phyloP scores from a whole-genome alignment of 495 filamentous ascomycete species.

The Letharia columbiana region DNA sequence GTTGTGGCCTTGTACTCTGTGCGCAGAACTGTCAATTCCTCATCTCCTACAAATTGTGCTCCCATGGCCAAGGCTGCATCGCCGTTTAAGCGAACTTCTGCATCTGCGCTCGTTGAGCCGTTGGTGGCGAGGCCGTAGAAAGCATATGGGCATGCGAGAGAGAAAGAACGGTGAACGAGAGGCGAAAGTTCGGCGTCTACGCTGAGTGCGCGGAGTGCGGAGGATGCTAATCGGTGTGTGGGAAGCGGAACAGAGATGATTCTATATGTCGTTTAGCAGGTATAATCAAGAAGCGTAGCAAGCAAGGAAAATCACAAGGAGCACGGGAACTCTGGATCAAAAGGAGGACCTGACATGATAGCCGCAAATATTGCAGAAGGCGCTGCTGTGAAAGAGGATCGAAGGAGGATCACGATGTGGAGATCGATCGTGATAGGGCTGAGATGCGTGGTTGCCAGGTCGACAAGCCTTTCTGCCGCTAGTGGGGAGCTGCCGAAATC shows the following conservation, averaged over 20 bases:
- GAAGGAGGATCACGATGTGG: no score
- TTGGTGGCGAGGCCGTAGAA: slow-evolving; percentile 4
- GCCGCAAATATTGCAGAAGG: not conserved
- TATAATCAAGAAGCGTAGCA: slow-evolving; percentile 5
- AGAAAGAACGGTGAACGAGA: slow-evolving; percentile 64
- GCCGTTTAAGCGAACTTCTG: not conserved
- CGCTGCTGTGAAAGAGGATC: not conserved
- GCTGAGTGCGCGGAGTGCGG: slow-evolving; percentile 63
- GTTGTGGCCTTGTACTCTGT: slow-evolving; percentile 83
- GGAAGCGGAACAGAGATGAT: slow-evolving; percentile 78
- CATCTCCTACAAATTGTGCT: slow-evolving; percentile 23
- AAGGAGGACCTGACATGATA: slow-evolving; percentile 23
- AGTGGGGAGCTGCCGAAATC: not conserved
- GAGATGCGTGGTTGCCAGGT: slow-evolving; percentile 6
- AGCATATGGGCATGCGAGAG: slow-evolving; percentile 36
- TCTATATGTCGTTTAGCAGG: slow-evolving; percentile 36
- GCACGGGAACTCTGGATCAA: slow-evolving; percentile 57
- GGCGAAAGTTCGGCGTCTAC: slow-evolving; percentile 87
- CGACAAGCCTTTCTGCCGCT: slow-evolving; percentile 10
- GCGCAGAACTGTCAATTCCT: slow-evolving; percentile 50
- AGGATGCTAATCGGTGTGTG: slow-evolving; percentile 64
- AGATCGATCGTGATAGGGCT: slow-evolving; percentile 5
- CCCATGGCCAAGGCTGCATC: slow-evolving; percentile 9
- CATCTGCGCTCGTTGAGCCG: slow-evolving; percentile 9
- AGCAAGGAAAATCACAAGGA: slow-evolving; percentile 45